Evolutionary conservation across 2,329 filamentous ascomycete genomes (phyloP), one percentile per base, ranked within the genome.

Genomic region (Xylariaceae sp.): DNA sequence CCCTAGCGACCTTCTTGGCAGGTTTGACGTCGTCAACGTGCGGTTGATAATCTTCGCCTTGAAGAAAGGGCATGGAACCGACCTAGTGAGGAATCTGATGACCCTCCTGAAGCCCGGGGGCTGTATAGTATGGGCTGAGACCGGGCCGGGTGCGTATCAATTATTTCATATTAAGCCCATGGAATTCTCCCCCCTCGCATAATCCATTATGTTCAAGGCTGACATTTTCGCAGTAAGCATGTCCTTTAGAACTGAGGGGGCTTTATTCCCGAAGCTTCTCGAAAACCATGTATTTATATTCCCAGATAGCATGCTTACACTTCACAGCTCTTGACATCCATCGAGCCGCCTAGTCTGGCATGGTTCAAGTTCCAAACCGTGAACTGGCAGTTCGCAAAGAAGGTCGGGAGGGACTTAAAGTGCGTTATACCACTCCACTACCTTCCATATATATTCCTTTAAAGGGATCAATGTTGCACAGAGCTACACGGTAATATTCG

Each of bases 11-110:
- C 56, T 62, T 2, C 31, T 51, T 1, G 60, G 60, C n/a, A 57
- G 34, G 17, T 64, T 64, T 23, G 61, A 64, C 33, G 56, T 64
- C 28, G 61, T 64, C 3, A 50, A 64, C 21, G 44, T 64, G 16
- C 59, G 61, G 4, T 36, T 55, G 3, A 56, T 64, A 23, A 24
- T 62, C 36, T 64, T 53, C 16, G 61, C 61, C 23, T 26, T 57
- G 14, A 62, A 62, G 33, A 53, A 43, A 4, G 56, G 53, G 2
- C 14, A 43, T 4, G 60, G 56, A 6, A 39, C 17, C 8, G 28
- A 54, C 6, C 40, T 62, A 2, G 49, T 41, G 24, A 57, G 19
- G 14, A 62, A 60, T 16, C 28, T 62, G 5, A 60, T 60, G 56
- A 62, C 56, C 1, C 60, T 62, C 16, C 53, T 62, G 3, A 62